These are phyloP conservation scores for Cercospora citrullina DNA, from an alignment of 2,329 filamentous ascomycete species.

Conservation along the genomic window DNA sequence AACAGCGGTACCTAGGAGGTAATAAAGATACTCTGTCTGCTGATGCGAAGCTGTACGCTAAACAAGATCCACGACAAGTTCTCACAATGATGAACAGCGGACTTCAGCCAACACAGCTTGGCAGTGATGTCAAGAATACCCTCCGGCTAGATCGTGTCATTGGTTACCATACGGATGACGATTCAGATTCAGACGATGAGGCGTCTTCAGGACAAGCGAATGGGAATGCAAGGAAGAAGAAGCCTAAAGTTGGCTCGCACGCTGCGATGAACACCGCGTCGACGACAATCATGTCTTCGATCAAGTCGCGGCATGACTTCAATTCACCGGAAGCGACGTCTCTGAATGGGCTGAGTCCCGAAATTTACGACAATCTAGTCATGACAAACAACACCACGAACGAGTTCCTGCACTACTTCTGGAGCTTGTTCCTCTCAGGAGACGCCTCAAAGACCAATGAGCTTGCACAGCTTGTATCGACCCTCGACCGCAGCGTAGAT, in stretches of 20 bases:
- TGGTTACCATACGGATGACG: conserved; percentile 67
- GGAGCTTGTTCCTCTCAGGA: conserved; percentile 86
- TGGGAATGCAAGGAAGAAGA: conserved; percentile 38
- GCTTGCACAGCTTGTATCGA: conserved; percentile 77
- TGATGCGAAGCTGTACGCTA: conserved; percentile 60
- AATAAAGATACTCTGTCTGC: conserved; percentile 47
- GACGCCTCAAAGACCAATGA: conserved; percentile 75
- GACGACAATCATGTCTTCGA: conserved; percentile 64
- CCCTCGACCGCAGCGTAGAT: conserved; percentile 71
- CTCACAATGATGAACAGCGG: conserved; percentile 65
- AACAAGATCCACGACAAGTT: conserved; percentile 69
- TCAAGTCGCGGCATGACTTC: conserved; percentile 52
- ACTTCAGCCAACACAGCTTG: conserved; percentile 51
- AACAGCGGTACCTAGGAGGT: conserved; percentile 74
- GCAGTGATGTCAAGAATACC: conserved; percentile 34
- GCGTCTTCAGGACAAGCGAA: conserved; percentile 26
- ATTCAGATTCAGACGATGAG: conserved; percentile 59
- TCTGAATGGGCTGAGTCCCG: conserved; percentile 41
- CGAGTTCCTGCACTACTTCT: conserved; percentile 98
- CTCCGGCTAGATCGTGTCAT: conserved; percentile 61
- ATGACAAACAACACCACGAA: conserved; percentile 88
- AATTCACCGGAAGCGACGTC: conserved; percentile 31
- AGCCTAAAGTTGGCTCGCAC: conserved; percentile 65
- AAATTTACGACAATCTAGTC: conserved; percentile 62
- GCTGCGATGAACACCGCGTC: conserved; percentile 65